Percentiles rank a stretch among this genome's conserved stretches.
These are phyloP conservation scores for Entomophthora muscae DNA, from an alignment of 371 early-diverging fungal species.

Conservation along the genomic window DNA sequence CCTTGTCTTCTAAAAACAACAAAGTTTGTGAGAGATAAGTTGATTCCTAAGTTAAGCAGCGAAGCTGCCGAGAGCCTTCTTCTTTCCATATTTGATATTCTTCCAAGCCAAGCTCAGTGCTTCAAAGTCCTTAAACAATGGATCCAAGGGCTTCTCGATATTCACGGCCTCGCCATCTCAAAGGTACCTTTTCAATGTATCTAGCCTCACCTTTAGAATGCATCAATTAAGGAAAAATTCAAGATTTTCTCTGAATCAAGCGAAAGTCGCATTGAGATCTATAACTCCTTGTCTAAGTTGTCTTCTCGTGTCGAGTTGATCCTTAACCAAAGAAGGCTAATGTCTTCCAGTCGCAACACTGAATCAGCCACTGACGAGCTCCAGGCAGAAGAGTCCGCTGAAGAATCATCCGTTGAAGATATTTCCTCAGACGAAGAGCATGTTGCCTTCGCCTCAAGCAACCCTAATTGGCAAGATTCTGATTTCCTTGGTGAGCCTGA, in stretches of 20 bases:
- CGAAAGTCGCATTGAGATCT: background rate
- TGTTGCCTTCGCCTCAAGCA: background rate
- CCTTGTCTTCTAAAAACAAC: background rate
- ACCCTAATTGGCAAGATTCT: background rate
- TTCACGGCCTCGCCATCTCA: background rate
- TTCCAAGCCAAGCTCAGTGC: background rate
- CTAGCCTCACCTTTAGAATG: background rate
- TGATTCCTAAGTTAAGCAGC: background rate
- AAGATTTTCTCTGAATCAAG: background rate
- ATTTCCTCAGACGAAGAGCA: background rate
- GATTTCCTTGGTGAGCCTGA: background rate
- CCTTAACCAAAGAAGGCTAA: background rate
- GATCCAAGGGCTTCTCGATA: background rate
- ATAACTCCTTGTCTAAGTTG: background rate
- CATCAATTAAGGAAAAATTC: background rate
- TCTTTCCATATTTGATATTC: background rate
- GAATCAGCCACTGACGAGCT: background rate
- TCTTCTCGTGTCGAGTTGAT: background rate
- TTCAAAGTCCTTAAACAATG: background rate
- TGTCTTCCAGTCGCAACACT: background rate
- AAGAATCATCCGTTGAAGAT: background rate
- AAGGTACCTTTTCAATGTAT: background rate
- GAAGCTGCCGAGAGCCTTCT: background rate
- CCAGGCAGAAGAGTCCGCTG: background rate
- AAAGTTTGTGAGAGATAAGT: background rate